Evolutionary conservation across 139 green algal genomes (phyloP).

Genomic region (Chlamydomonas urium): DNA sequence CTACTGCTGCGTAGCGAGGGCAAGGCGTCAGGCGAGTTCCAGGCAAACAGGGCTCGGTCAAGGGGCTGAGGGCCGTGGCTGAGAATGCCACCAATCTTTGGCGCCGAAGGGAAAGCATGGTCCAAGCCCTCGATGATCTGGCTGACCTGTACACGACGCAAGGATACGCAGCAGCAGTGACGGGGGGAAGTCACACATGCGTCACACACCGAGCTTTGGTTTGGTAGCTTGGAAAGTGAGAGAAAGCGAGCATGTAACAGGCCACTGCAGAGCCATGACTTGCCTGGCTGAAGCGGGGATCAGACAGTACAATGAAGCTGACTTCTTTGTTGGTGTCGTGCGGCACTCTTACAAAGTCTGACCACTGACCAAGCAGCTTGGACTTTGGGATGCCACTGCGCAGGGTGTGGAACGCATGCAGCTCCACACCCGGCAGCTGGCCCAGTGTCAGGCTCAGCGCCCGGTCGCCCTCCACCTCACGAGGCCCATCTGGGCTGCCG

Average conservation of each 20-base stretch:
- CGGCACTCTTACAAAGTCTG: no score
- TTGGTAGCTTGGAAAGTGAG: no score
- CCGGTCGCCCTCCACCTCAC: constrained; percentile 34
- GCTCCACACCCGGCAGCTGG: constrained; percentile 30
- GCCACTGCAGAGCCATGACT: no score
- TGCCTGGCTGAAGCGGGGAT: no score
- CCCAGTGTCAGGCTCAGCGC: constrained; percentile 39
- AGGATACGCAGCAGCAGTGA: neutral
- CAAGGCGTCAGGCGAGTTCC: no score
- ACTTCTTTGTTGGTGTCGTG: no score
- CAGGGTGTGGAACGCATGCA: constrained; percentile 7
- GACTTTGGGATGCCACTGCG: neutral
- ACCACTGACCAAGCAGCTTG: no score
- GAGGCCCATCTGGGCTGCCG: constrained; percentile 23
- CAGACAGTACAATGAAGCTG: no score
- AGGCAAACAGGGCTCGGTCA: neutral
- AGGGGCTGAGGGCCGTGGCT: no score
- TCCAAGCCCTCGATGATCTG: constrained; percentile 4
- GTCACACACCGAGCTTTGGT: neutral
- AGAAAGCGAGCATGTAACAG: no score
- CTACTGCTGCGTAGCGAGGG: no score
- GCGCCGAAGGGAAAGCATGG: constrained; percentile 10
- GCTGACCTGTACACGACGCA: neutral
- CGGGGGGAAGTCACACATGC: neutral
- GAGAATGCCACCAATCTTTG: constrained; percentile 27